Evolutionary conservation across 352 stramenopile genomes (phyloP).

Genomic region (Stramenopiles sp.): DNA sequence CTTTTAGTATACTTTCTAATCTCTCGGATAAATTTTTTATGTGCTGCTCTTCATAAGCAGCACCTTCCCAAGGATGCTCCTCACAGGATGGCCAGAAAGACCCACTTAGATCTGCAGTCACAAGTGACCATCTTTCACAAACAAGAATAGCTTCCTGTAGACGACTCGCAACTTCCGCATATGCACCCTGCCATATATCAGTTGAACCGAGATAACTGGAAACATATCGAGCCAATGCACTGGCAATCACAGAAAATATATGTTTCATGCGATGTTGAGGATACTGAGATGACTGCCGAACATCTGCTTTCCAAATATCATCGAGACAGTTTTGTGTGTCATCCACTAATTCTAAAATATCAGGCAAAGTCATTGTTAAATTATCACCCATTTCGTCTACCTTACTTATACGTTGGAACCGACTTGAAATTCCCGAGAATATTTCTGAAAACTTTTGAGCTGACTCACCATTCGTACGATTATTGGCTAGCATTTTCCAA

Average conservation of each 20-base stretch:
- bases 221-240: background rate
- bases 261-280: background rate
- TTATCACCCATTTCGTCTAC: too few species aligned
- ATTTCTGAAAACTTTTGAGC: background rate
- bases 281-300: constrained; percentile 3
- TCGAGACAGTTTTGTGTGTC: background rate
- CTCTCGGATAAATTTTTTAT: background rate
- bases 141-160: background rate
- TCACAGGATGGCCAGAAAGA: background rate
- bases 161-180: background rate
- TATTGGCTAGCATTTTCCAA: constrained; percentile 3
- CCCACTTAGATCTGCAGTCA: background rate
- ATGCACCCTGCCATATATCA: constrained; percentile 1
- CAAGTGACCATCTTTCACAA: constrained; percentile 1
- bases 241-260: constrained; percentile 8
- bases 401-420: too few species aligned
- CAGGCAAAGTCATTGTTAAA: background rate
- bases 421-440: background rate
- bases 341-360: constrained; percentile 7
- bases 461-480: background rate
- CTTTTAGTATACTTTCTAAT: background rate
- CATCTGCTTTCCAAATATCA: background rate
- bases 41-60: background rate
- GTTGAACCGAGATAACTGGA: background rate
- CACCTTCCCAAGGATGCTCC: background rate